Percentiles rank a stretch among this genome's conserved stretches.
Evolutionary conservation across 2,329 filamentous ascomycete genomes (phyloP).

Genomic region (Venturia asperata): DNA sequence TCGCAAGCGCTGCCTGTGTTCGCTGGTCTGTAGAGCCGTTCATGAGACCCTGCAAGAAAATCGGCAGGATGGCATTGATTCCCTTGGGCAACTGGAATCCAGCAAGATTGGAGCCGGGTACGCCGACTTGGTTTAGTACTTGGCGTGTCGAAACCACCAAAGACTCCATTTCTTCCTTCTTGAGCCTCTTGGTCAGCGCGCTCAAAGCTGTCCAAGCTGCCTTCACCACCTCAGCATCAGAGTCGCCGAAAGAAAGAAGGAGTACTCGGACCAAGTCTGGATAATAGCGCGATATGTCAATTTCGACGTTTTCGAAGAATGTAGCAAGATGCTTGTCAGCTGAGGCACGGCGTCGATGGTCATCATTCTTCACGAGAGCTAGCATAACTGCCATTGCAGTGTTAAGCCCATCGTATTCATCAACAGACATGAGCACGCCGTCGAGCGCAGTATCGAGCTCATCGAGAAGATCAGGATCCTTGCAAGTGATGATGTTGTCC

Average conservation of each 20-base stretch:
- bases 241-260: constrained; percentile 85
- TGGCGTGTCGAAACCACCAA: constrained; percentile 81
- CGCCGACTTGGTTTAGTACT: constrained; percentile 79
- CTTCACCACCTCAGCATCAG: constrained; percentile 77
- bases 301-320: constrained; percentile 72
- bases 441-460: constrained; percentile 81
- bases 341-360: constrained; percentile 73
- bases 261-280: constrained; percentile 88
- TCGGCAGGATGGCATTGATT: constrained; percentile 90
- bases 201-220: constrained; percentile 80
- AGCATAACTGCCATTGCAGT: constrained; percentile 92
- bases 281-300: constrained; percentile 94
- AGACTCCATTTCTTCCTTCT: constrained; percentile 97
- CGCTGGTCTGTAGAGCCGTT: constrained; percentile 90
- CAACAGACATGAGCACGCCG: constrained; percentile 82
- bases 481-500: constrained; percentile 77
- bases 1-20: constrained; percentile 83
- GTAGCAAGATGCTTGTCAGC: constrained; percentile 73
- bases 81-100: constrained; percentile 92
- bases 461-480: constrained; percentile 63
- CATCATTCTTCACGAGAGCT: constrained; percentile 81
- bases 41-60: constrained; percentile 96
- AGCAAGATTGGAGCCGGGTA: constrained; percentile 73
- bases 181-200: constrained; percentile 79
- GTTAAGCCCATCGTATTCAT: constrained; percentile 93